These are phyloP conservation scores for Miamiensis avidus DNA, from an alignment of 169 alveolate genomes.

Conservation along the genomic window DNA sequence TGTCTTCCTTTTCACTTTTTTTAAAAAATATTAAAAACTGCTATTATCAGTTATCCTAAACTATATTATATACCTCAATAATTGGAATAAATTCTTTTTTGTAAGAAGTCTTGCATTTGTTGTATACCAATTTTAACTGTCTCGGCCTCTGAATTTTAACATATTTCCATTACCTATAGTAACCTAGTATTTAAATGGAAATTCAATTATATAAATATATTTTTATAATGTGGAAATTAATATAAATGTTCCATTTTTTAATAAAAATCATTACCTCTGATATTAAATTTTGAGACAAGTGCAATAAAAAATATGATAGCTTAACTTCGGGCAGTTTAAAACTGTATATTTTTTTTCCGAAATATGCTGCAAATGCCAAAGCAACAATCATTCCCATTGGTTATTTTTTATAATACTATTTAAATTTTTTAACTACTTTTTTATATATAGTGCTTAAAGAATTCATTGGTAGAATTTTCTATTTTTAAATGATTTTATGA, in stretches of 20 bases:
- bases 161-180: background rate
- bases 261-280: slow-evolving; percentile 7
- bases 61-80: background rate
- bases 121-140: background rate
- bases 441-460: background rate
- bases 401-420: background rate
- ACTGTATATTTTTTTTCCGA: background rate
- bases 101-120: background rate
- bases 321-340: slow-evolving; percentile 3
- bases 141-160: background rate
- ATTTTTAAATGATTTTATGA: no score
- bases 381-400: background rate
- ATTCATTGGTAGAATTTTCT: no score
- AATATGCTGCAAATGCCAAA: background rate
- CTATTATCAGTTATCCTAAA: background rate
- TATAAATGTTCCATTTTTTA: background rate
- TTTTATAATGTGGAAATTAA: background rate
- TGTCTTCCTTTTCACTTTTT: background rate
- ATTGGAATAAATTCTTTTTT: background rate
- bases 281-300: slow-evolving; percentile 3
- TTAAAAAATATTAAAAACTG: no score
- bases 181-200: no score
- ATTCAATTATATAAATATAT: no score
- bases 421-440: no score
- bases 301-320: slow-evolving; percentile 4